Percentiles rank a stretch among this genome's conserved stretches.
phyloP scores from a whole-genome alignment of 192 early-diverging fungal genomes.

The Diversispora epigaea region DNA sequence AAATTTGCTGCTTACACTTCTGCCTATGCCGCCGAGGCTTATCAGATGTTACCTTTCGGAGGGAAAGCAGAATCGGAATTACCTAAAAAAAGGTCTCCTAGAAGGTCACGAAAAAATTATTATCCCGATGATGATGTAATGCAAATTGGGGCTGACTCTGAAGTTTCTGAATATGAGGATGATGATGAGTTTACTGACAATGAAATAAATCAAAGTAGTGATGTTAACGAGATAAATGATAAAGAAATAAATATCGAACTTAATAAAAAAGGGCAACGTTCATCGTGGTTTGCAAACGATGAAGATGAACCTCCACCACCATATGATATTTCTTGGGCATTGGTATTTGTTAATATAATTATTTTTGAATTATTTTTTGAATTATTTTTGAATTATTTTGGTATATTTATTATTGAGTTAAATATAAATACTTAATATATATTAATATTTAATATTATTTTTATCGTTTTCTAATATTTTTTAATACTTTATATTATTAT shows the following conservation, averaged over 20 bases:
- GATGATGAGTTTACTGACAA: constrained; percentile 7
- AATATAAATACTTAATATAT: too few species aligned
- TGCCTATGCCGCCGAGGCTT: not conserved
- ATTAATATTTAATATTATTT: not conserved
- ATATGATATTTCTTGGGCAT: constrained; percentile 24
- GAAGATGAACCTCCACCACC: constrained; percentile 33
- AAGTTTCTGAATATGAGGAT: not conserved
- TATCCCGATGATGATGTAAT: constrained; percentile 12
- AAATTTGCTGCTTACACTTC: constrained; percentile 25
- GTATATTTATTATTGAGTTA: too few species aligned
- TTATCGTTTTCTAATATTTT: not conserved
- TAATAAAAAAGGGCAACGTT: constrained; percentile 3
- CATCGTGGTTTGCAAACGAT: not conserved
- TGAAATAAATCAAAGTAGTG: not conserved
- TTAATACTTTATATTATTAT: not conserved
- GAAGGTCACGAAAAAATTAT: not conserved
- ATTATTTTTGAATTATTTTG: too few species aligned
- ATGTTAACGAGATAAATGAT: not conserved
- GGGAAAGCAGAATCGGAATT: not conserved
- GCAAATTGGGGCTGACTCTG: constrained; percentile 16
- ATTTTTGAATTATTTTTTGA: too few species aligned
- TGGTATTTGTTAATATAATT: not conserved
- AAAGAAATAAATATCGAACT: not conserved
- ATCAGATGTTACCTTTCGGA: not conserved
- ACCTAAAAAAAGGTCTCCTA: not conserved